A percentile compares a stretch with the other conserved stretches of the same genome.
Evolutionary conservation across 495 filamentous ascomycete species (phyloP).

Genomic region (Penicillium flavigenum): DNA sequence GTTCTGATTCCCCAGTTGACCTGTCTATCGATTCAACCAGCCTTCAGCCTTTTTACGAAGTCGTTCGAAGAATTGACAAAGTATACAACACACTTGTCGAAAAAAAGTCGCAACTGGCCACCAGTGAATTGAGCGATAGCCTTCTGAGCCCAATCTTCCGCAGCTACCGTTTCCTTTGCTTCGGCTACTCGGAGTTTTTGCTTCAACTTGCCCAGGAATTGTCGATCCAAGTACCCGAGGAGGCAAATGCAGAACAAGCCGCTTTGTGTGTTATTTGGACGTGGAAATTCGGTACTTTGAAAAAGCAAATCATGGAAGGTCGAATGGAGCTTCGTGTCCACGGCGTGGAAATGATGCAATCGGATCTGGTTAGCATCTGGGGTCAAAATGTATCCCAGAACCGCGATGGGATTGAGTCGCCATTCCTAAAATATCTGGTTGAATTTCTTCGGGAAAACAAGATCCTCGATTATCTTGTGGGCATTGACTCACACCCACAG

Average conservation of each 20-base stretch:
- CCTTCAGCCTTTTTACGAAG: constrained; percentile 28
- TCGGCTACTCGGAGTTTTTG: constrained; percentile 24
- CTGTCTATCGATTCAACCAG: constrained; percentile 18
- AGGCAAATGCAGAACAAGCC: constrained; percentile 27
- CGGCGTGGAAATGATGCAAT: constrained; percentile 68
- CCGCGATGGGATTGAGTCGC: constrained; percentile 39
- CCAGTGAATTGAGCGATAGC: constrained; percentile 37
- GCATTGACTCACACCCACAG: constrained; percentile 88
- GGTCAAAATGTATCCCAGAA: constrained; percentile 48
- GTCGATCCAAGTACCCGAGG: constrained; percentile 40
- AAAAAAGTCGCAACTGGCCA: constrained; percentile 42
- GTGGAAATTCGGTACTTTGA: constrained; percentile 70
- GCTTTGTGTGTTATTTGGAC: constrained; percentile 52
- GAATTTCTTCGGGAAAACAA: constrained; percentile 61
- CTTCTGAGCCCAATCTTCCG: constrained; percentile 31
- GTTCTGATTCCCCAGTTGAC: constrained; percentile 13
- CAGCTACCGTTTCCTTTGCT: constrained; percentile 28
- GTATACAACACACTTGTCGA: constrained; percentile 37
- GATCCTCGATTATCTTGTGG: constrained; percentile 82
- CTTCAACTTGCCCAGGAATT: constrained; percentile 37
- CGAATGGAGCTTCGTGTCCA: constrained; percentile 85
- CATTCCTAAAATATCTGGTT: constrained; percentile 63
- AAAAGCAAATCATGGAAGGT: constrained; percentile 72
- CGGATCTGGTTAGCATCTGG: constrained; percentile 66
- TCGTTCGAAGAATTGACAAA: constrained; percentile 32